phyloP scores from a whole-genome alignment of 129 eudicot species.

The Arctium lappa region DNA sequence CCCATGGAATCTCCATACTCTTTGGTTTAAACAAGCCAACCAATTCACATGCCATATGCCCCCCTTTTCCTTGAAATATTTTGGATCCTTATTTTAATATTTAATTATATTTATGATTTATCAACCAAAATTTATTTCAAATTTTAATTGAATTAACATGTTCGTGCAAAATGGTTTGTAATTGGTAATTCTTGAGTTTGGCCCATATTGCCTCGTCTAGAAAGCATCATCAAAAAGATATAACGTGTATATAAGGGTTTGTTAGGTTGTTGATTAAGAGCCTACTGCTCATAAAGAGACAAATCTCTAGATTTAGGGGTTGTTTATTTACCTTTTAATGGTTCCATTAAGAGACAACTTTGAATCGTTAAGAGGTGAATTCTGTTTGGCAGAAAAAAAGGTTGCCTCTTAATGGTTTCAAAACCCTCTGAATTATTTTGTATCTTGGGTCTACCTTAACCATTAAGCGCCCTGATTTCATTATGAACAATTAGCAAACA shows the following conservation, averaged over 20 bases:
- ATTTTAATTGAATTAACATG: not conserved
- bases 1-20: constrained; percentile 12
- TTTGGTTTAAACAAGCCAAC: not conserved
- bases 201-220: not conserved
- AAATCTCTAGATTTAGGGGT: no score
- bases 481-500: no score
- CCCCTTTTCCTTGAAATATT: not conserved
- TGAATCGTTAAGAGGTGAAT: no score
- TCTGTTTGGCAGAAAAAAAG: no score
- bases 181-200: not conserved
- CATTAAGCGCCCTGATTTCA: no score
- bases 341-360: no score
- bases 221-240: not conserved
- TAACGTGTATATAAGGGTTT: not conserved
- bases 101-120: not conserved
- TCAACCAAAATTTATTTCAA: not conserved
- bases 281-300: no score
- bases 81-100: not conserved
- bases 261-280: not conserved
- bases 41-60: constrained; percentile 25
- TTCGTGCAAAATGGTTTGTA: not conserved
- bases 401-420: no score
- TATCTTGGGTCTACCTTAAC: no score
- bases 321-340: no score
- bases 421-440: no score